phyloP scores from a whole-genome alignment of 1,284 basidiomycete species.

The Naganishia sp. region DNA sequence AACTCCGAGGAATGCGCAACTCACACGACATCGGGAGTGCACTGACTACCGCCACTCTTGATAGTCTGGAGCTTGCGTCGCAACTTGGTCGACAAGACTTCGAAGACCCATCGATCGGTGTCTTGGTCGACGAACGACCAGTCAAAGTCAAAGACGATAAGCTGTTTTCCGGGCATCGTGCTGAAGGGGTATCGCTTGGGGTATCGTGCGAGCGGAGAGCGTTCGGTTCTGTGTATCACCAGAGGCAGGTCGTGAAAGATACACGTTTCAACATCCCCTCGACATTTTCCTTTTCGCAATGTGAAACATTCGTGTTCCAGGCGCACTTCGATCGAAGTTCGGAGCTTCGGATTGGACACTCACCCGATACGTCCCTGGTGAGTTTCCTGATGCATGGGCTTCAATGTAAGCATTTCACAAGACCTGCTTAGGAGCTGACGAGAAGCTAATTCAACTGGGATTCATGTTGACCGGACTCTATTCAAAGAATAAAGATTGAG shows the following conservation, averaged over 20 bases:
- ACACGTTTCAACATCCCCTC: constrained; percentile 1
- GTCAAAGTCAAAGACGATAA: constrained; percentile 96
- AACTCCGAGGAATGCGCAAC: constrained; percentile 40
- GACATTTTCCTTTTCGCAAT: constrained; percentile 1
- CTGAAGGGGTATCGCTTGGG: background rate
- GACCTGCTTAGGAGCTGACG: background rate
- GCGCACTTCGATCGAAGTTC: constrained; percentile 1
- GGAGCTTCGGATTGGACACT: background rate
- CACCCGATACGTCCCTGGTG: constrained; percentile 1
- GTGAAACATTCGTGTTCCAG: constrained; percentile 11
- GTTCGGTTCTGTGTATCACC: background rate
- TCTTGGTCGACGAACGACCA: constrained; percentile 91
- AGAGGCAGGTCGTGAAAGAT: background rate
- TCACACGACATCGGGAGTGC: constrained; percentile 89
- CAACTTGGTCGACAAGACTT: constrained; percentile 82
- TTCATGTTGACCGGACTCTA: no score
- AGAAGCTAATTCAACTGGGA: background rate
- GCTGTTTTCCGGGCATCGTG: constrained; percentile 60
- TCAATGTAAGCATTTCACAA: background rate
- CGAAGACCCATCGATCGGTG: constrained; percentile 93
- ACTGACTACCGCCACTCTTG: constrained; percentile 65
- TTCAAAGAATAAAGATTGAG: no score
- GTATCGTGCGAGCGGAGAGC: background rate
- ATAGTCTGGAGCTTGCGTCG: constrained; percentile 78
- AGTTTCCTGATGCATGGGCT: no score